Conservation (phyloP, 176 grass and related monocot species). For the Poa pratensis region DNA sequence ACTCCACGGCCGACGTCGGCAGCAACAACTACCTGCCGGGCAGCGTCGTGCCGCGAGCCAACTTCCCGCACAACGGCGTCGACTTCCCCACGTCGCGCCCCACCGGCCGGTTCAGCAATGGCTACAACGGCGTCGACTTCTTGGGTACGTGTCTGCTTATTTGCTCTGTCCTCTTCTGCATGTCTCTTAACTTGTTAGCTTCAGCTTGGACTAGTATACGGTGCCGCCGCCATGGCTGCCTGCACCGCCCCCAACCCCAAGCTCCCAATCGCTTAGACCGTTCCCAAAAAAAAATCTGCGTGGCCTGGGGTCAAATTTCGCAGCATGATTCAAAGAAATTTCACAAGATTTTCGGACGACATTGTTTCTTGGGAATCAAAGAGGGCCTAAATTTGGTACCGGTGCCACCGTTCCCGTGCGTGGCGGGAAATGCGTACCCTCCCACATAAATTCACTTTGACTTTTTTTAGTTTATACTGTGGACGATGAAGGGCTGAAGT, state of each 20-base stretch:
- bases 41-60: constrained; percentile 52
- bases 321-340: not conserved
- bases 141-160: constrained; percentile 35
- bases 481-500: too few relatives aligned
- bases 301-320: not conserved
- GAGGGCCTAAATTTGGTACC: too few relatives aligned
- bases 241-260: not conserved
- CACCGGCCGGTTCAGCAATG: constrained; percentile 67
- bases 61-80: constrained; percentile 71
- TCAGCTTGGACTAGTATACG: not conserved
- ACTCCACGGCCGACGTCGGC: constrained; percentile 70
- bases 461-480: too few relatives aligned
- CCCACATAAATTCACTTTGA: too few relatives aligned
- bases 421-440: too few relatives aligned
- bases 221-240: not conserved
- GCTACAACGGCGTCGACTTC: constrained; percentile 62
- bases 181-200: not conserved
- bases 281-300: not conserved
- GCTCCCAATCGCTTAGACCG: not conserved
- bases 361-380: too few relatives aligned
- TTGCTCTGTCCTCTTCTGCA: not conserved
- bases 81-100: constrained; percentile 59
- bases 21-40: constrained; percentile 65
- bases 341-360: too few relatives aligned
- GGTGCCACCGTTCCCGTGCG: too few relatives aligned